These are phyloP conservation scores for Coemansia sp. DNA, from an alignment of 192 early-diverging fungal genomes.

Conservation along the genomic window DNA sequence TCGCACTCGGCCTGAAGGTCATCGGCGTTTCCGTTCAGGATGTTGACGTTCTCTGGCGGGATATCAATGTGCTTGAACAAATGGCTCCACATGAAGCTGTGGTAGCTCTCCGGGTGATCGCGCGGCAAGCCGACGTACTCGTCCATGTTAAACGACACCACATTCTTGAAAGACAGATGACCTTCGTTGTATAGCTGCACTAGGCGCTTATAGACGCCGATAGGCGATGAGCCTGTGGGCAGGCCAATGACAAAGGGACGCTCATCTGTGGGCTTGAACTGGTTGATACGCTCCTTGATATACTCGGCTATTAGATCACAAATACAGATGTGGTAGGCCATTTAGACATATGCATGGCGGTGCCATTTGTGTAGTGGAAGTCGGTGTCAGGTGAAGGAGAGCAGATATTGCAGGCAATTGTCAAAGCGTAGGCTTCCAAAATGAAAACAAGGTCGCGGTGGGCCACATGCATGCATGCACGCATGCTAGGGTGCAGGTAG, in stretches of 20 bases:
- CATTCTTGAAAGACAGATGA: constrained; percentile 74
- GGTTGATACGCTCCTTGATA: constrained; percentile 76
- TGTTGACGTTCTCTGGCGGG: constrained; percentile 78
- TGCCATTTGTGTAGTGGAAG: neutral
- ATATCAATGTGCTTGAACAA: constrained; percentile 89
- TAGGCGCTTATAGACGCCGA: constrained; percentile 78
- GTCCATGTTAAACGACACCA: constrained; percentile 93
- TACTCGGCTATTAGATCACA: constrained; percentile 67
- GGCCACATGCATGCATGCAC: constrained; percentile 12
- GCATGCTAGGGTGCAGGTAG: neutral
- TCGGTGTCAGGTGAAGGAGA: constrained; percentile 5
- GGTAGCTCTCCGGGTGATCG: constrained; percentile 88
- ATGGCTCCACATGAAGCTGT: constrained; percentile 91
- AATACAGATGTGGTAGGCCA: neutral
- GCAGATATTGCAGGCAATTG: constrained; percentile 10
- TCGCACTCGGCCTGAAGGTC: constrained; percentile 82
- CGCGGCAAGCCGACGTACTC: constrained; percentile 83
- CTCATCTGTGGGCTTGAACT: constrained; percentile 72
- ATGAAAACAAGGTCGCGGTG: constrained; percentile 6
- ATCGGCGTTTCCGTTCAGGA: constrained; percentile 82
- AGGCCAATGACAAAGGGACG: constrained; percentile 85
- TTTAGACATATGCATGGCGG: neutral
- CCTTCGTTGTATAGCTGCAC: constrained; percentile 72
- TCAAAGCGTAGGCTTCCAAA: constrained; percentile 1
- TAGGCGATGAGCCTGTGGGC: constrained; percentile 85